Percentiles rank a stretch among this genome's conserved stretches.
These are phyloP conservation scores for Teratosphaeriaceae sp. DNA, from an alignment of 2,329 filamentous ascomycete species.

Conservation along the genomic window DNA sequence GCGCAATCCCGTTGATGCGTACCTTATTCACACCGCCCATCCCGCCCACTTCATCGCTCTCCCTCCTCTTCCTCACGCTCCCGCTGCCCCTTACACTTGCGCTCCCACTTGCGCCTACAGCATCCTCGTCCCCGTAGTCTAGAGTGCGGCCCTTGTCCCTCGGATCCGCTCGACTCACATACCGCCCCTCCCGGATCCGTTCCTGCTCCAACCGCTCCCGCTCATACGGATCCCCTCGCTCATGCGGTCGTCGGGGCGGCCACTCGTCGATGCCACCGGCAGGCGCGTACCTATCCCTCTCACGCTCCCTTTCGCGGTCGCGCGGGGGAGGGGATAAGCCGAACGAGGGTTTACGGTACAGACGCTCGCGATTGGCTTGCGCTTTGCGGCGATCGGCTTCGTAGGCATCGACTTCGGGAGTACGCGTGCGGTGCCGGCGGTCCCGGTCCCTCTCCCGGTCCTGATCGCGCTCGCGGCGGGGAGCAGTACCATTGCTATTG, in stretches of 20 bases:
- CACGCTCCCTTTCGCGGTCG: constrained; percentile 19
- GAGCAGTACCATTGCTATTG: constrained; percentile 26
- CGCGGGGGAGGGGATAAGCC: constrained; percentile 31
- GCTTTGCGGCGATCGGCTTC: constrained; percentile 92
- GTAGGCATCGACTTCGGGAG: constrained; percentile 85
- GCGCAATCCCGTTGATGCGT: too few species aligned
- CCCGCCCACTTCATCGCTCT: constrained; percentile 47
- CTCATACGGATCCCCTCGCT: constrained; percentile 60
- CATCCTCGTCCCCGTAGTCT: constrained; percentile 75
- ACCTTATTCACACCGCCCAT: constrained; percentile 37
- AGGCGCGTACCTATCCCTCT: constrained; percentile 14
- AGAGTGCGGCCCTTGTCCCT: constrained; percentile 77
- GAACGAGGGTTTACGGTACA: constrained; percentile 66
- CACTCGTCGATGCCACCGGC: constrained; percentile 36
- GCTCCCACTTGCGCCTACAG: constrained; percentile 27
- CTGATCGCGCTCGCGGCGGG: constrained; percentile 33
- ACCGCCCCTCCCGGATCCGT: constrained; percentile 80
- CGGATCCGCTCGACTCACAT: constrained; percentile 73
- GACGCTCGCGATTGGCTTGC: constrained; percentile 87
- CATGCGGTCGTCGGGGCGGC: constrained; percentile 3
- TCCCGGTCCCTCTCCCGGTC: constrained; percentile 25
- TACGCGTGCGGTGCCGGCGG: constrained; percentile 49
- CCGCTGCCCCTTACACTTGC: too few species aligned
- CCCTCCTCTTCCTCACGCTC: constrained; percentile 62
- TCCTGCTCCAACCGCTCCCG: constrained; percentile 83